Evolutionary conservation across 768 basidiomycete genomes (phyloP), one percentile per base, ranked within the genome.

Genomic region (Boletus rex-veris): DNA sequence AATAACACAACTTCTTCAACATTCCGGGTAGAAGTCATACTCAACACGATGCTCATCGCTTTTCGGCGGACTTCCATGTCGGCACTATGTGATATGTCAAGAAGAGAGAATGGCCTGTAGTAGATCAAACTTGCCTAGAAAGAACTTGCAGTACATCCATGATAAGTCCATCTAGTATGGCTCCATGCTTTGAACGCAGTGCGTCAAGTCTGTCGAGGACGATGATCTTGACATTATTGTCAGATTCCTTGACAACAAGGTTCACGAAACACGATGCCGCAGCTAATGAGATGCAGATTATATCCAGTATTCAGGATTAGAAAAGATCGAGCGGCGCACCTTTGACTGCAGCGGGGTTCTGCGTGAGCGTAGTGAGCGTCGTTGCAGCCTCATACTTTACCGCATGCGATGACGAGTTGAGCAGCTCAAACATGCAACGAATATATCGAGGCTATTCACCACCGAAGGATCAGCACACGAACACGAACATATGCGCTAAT

Each of bases 161-260:
- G 57, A 94, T 93, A 48, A 98, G 81, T 12, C 85, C 80, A 65
- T 98, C 94, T 38, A 98, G 75, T 36, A 98, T 85, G 62, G 85
- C 84, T 16, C 91, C 94, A 70, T 98, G 94, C 64, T 86, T 91
- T 5, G 84, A 76, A 41, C 91, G 83, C 19, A 99, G 77, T 33
- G 72, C 73, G 50, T 98, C 91, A 35, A 99, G 80, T 42, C 97
- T 85, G 66, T 96, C 91, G 24, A 99, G 79, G 16, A 98, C 96
- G 54, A 98, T 98, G 42, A 98, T 81, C 72, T 98, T 98, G 71
- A 98, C 96, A 63, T 99, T 99, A 74, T 98, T 99, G 74, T 98
- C 96, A 2, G 94, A 92, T 72, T 98, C 96, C 73, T 95, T 96
- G 69, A 88, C 79, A 55, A 94, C 86, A 43, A 98, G 83, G 59